Base-by-base conservation (phyloP, 345 rosid genomes). In the Moringa oleifera region DNA sequence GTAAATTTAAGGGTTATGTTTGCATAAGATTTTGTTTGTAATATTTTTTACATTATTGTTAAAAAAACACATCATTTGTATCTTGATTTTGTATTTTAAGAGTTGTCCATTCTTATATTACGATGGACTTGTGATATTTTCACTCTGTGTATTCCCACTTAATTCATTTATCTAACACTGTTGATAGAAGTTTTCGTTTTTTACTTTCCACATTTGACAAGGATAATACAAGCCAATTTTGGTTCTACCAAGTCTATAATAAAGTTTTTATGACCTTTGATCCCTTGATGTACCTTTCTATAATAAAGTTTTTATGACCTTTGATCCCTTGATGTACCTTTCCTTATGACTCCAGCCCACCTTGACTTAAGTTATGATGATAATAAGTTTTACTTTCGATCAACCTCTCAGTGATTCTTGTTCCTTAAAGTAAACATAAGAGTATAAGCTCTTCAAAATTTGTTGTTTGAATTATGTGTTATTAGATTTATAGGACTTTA, bases 251-350 rank as follows among this genome's bases (percentile, higher is more conserved):
- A 18, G 75, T 77, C 58, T 91, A 97, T 75, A 84, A 87, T 67
- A 94, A 94, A 77, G 86, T 94, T 69, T 94, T 97, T 18, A 93
- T 90, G 63, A 94, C 97, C 65, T 94, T 94, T 79, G 99, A 94
- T 81, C 99, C 99, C 63, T 94, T 94, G 81, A 94, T 94, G 97
- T 88, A 94, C 78, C 97, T 94, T 51, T 94, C 99, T n/a, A n/a
- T n/a, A n/a, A n/a, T n/a, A n/a, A n/a, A n/a, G n/a, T 94, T 69
- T 94, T 97, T 18, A 93, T 90, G 63, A 94, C 97, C 65, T 94
- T 94, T 79, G 99, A 94, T 81, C 99, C 99, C 63, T 94, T 94
- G 81, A 94, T 94, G 97, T 88, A 94, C 78, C 97, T 94, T 51
- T 94, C 99, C 58, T 80, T 94, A 91, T 97, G 97, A n/a, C 96